A percentile compares a stretch with the other conserved stretches of the same genome.
Conservation (phyloP, 2,329 filamentous ascomycete species). For the Penicillium sp. region DNA sequence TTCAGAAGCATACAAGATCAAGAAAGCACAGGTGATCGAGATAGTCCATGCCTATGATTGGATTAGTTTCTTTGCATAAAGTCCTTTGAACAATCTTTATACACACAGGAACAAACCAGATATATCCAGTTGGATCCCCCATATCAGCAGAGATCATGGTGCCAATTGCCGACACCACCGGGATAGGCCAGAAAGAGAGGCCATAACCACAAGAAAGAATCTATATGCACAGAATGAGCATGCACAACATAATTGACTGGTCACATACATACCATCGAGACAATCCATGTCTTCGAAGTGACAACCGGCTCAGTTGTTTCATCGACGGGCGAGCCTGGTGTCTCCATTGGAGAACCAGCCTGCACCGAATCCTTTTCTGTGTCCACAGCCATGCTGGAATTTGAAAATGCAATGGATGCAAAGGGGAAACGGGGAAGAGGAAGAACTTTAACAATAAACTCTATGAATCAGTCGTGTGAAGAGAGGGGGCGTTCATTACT, state of each 20-base stretch:
- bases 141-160: conserved; percentile 21
- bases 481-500: background rate
- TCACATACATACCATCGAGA: conserved; percentile 14
- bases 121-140: conserved; percentile 22
- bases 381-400: conserved; percentile 5
- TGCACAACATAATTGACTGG: background rate
- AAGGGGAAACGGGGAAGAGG: background rate
- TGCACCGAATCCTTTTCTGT: conserved; percentile 2
- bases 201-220: conserved; percentile 30
- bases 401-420: background rate
- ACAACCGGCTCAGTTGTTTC: conserved; percentile 14
- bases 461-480: background rate
- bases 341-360: background rate
- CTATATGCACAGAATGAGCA: conserved; percentile 6
- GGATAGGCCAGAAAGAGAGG: conserved; percentile 29
- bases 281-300: conserved; percentile 23
- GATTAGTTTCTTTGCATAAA: background rate
- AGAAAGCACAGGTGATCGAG: conserved; percentile 37
- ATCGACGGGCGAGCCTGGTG: conserved; percentile 1
- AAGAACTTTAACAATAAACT: background rate
- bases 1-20: conserved; percentile 26
- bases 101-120: conserved; percentile 26
- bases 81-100: background rate
- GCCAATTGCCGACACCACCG: conserved; percentile 24
- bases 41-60: conserved; percentile 27